These are phyloP conservation scores for Candida rishiriensis DNA, from an alignment of 805 yeast genomes.

Conservation along the genomic window DNA sequence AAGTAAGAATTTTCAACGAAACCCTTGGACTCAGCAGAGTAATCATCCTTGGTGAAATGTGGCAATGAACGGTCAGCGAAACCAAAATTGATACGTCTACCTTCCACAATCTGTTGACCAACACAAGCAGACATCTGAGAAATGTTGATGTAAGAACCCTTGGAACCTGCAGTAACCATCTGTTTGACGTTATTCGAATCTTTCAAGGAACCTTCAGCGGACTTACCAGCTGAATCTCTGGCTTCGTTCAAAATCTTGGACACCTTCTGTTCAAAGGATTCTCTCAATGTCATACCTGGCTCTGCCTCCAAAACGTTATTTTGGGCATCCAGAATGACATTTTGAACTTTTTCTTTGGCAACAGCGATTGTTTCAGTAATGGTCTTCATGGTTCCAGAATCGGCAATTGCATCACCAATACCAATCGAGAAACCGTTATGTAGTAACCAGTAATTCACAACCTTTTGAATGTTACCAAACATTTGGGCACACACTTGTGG, in stretches of 20 bases:
- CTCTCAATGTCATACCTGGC: slow-evolving; percentile 99
- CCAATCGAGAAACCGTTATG: slow-evolving; percentile 98
- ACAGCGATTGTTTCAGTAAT: slow-evolving; percentile 90
- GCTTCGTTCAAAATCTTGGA: slow-evolving; percentile 94
- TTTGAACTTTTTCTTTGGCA: slow-evolving; percentile 93
- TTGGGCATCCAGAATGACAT: slow-evolving; percentile 89
- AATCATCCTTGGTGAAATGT: slow-evolving; percentile 97
- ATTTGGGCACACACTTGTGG: slow-evolving; percentile 83
- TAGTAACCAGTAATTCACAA: slow-evolving; percentile 92
- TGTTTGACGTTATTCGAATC: slow-evolving; percentile 95
- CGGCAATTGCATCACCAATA: slow-evolving; percentile 99
- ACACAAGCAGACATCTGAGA: slow-evolving; percentile 99
- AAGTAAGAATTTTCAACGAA: slow-evolving; percentile 95
- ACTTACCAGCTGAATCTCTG: slow-evolving; percentile 98
- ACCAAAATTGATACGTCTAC: slow-evolving; percentile 98
- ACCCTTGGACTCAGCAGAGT: slow-evolving; percentile 97
- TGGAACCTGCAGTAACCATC: slow-evolving; percentile 99
- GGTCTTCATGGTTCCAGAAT: slow-evolving; percentile 89
- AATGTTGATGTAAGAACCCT: slow-evolving; percentile 97
- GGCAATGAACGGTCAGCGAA: slow-evolving; percentile 95
- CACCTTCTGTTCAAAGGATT: slow-evolving; percentile 96
- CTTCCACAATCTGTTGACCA: slow-evolving; percentile 99
- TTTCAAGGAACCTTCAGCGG: slow-evolving; percentile 94
- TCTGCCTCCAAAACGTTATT: slow-evolving; percentile 84
- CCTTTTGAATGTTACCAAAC: slow-evolving; percentile 90